These are phyloP conservation scores for Lignosus rhinocerotis DNA, from an alignment of 1,284 basidiomycete species.

Conservation along the genomic window DNA sequence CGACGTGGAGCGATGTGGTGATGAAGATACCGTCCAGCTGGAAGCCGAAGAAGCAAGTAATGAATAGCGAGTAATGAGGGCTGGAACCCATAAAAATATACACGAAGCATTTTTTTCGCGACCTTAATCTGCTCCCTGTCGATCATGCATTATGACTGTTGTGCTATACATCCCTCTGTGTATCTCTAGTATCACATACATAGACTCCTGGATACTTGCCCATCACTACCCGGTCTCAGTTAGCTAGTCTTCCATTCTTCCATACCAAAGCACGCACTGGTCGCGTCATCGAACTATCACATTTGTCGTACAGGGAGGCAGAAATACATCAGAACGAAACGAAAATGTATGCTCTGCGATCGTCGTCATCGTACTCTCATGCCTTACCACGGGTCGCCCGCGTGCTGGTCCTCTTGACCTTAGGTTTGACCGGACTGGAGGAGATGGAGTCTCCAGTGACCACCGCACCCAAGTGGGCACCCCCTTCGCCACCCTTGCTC, in stretches of 20 bases:
- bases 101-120: not conserved
- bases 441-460: conserved; percentile 32
- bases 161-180: conserved; percentile 11
- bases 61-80: conserved; percentile 16
- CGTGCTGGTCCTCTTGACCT: conserved; percentile 2
- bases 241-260: not conserved
- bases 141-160: conserved; percentile 8
- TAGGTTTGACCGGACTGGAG: conserved; percentile 15
- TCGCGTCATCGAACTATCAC: not conserved
- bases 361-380: not conserved
- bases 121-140: not conserved
- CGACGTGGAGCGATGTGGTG: conserved; percentile 74
- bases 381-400: not conserved
- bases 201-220: conserved; percentile 1
- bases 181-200: conserved; percentile 12
- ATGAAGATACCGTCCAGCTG: conserved; percentile 82
- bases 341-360: not conserved
- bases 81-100: not conserved
- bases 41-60: conserved; percentile 40
- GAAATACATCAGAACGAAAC: not conserved
- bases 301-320: not conserved
- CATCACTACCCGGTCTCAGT: not conserved
- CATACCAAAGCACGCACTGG: not conserved
- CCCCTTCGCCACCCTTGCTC: conserved; percentile 33
- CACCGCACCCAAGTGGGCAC: conserved; percentile 7